Evolutionary conservation across 176 grass and related monocot species (phyloP).

Genomic region (Carex littledalei): DNA sequence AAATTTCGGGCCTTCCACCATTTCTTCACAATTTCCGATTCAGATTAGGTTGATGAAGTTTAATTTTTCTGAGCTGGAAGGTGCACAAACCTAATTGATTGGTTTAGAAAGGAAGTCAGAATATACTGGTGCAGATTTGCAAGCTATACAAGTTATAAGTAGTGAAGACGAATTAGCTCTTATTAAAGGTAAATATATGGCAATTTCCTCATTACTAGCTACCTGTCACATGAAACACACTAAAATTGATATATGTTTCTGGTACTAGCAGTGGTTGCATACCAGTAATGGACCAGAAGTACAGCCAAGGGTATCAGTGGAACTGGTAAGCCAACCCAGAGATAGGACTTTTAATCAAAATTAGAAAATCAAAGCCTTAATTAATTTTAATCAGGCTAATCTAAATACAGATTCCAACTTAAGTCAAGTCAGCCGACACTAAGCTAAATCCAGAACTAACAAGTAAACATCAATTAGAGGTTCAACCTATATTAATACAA

Average conservation of each 20-base stretch:
- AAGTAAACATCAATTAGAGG: not conserved
- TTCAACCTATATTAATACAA: not conserved
- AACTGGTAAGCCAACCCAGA: not conserved
- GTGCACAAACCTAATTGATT: not conserved
- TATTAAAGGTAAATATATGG: not conserved
- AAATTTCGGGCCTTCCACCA: slow-evolving; percentile 36
- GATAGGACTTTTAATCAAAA: not conserved
- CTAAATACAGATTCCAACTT: not conserved
- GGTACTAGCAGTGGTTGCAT: not conserved
- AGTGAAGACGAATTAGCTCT: not conserved
- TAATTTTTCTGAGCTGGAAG: not conserved
- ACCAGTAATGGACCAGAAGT: not conserved
- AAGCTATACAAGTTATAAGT: not conserved
- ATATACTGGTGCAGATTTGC: not conserved
- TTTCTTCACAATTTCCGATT: not conserved
- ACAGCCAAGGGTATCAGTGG: not conserved
- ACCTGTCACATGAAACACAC: not conserved
- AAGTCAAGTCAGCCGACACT: not conserved
- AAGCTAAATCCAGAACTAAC: not conserved
- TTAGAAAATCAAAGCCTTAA: not conserved
- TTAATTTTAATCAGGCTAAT: not conserved
- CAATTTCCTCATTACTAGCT: not conserved
- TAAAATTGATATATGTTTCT: not conserved
- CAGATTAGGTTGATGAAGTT: not conserved
- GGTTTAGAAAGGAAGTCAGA: not conserved